phyloP scores from a whole-genome alignment of 2,329 filamentous ascomycete genomes.

The Lecanicillium sp. region DNA sequence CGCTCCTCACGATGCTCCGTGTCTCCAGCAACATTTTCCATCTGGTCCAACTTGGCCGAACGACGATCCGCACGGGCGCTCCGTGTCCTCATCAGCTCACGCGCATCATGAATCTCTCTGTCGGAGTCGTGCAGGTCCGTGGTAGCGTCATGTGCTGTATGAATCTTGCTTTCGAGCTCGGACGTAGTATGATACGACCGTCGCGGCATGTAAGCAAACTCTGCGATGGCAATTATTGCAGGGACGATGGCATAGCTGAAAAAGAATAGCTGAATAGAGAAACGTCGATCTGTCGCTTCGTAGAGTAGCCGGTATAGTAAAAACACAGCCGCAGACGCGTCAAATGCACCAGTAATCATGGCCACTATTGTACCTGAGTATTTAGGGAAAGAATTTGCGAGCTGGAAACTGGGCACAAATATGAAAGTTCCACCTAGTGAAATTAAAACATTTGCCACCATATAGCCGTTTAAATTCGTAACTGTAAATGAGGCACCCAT shows the following conservation, averaged over 20 bases:
- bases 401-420: conserved; percentile 76
- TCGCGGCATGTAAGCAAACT: conserved; percentile 30
- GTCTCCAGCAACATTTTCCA: conserved; percentile 54
- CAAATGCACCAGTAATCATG: conserved; percentile 72
- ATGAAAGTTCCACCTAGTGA: conserved; percentile 73
- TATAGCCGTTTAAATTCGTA: conserved; percentile 61
- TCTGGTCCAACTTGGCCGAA: conserved; percentile 49
- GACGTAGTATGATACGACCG: conserved; percentile 28
- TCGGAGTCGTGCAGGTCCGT: conserved; percentile 45
- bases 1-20: conserved; percentile 46
- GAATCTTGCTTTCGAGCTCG: conserved; percentile 31
- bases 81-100: conserved; percentile 33
- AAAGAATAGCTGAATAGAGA: conserved; percentile 31
- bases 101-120: conserved; percentile 38
- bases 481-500: conserved; percentile 60
- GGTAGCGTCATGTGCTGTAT: conserved; percentile 24
- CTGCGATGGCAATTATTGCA: conserved; percentile 24
- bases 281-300: conserved; percentile 39
- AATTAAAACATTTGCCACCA: conserved; percentile 66
- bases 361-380: conserved; percentile 71
- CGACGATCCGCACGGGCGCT: conserved; percentile 39
- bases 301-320: conserved; percentile 68
- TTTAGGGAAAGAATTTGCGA: conserved; percentile 74
- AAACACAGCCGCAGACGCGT: conserved; percentile 73
- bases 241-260: conserved; percentile 29